Evolutionary conservation across 2,329 filamentous ascomycete species (phyloP), one percentile per base, ranked within the genome.

Genomic region (Sordariomycetes sp.): DNA sequence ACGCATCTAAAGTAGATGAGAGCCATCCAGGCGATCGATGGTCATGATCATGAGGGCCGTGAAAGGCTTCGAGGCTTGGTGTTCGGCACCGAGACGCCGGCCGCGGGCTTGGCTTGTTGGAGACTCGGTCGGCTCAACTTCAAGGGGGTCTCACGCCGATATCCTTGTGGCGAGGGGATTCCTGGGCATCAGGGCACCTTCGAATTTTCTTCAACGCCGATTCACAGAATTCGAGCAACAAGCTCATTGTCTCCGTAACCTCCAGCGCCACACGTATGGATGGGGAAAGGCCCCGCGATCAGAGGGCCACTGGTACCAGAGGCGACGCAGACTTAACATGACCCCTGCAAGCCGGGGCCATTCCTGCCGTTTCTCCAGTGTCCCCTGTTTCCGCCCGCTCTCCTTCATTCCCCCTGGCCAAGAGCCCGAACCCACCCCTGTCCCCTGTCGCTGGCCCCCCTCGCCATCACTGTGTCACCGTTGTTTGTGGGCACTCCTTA

Each of bases 381-480:
- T 57, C n/a, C 53, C 40, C 22, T 43, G 34, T 43, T n/a, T 37
- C 53, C 22, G 52, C 54, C 54, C 54, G 52, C 52, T 43, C 52
- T 43, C 52, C 58, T 56, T 52, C 54, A 56, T 56, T 50, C n/a
- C 58, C 58, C 50, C 46, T 20, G n/a, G 14, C 37, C 37, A 14
- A 24, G 20, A 22, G 46, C 18, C 18, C 20, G n/a, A 22, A 50
- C n/a, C 40, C 55, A 51, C 55, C 55, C 55, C 43, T 46, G 35
- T 55, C 55, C 55, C 55, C 43, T 46, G 35, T 55, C 34, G 24
- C 37, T 48, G 20, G 20, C 25, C 32, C 46, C 48, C 37, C 25
- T 46, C 55, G 28, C 24, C 25, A 28, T 53, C 5, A 24, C 20
- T 54, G 53, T 54, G 53, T 37, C 53, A 54, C 53, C 37, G 32